Evolutionary conservation across 2,329 filamentous ascomycete genomes (phyloP), one percentile per base, ranked within the genome.

Genomic region (Ophiocordyceps unilateralis): DNA sequence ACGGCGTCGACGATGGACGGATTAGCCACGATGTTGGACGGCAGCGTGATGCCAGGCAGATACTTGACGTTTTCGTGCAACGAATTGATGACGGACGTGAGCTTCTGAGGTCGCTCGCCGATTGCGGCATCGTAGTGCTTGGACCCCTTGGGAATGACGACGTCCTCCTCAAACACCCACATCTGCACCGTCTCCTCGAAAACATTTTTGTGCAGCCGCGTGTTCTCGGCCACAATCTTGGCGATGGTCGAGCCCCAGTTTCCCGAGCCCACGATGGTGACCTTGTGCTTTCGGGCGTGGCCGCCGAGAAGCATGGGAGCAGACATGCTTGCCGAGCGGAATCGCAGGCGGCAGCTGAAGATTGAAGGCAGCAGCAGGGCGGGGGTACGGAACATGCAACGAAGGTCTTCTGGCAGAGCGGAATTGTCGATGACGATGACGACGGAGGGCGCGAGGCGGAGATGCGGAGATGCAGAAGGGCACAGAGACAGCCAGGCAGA

Each of bases 211-310:
- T 94, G 71, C 49, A 73, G 78, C 48, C 74, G 76, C 32, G 86
- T 83, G 66, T 93, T 98, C 63, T 98, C 89, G 52, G 88, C 88
- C 42, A 95, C 76, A 48, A 98, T 93, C 67, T 98, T 98, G 59
- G 88, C 80, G 63, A 98, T 95, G 46, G 91, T 93, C 47, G 87
- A 94, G 54, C 91, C 91, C 88, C 91, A 98, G 64, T 98, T 98
- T 55, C 91, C 91, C 42, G 89, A 96, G 53, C 91, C 91, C 51
- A 98, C 76, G 42, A 98, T 77, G 48, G 87, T 88, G 56, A 95
- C 84, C 71, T 87, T 93, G 74, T 94, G 87, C 65, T 82, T 87
- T 67, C 77, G 83, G 48, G 68, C 66, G 48, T 73, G 64, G 44
- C 70, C 62, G 46, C 66, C 69, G 37, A 71, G 56, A 41, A 54